phyloP scores from a whole-genome alignment of 805 yeast genomes.

The Teunomyces kruisii region DNA sequence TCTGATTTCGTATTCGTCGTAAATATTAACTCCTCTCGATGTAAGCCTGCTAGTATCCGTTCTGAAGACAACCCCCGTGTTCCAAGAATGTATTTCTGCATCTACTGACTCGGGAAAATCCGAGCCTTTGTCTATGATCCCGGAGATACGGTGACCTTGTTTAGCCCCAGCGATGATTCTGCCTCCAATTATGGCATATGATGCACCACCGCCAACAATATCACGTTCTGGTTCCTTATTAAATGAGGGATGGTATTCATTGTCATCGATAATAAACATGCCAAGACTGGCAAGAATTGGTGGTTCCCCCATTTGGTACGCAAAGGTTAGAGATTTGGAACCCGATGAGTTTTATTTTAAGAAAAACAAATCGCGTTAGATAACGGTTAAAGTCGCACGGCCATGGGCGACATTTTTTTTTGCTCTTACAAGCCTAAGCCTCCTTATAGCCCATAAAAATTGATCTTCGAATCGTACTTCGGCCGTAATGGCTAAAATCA shows the following conservation, averaged over 20 bases:
- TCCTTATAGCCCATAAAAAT: not conserved
- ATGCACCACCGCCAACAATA: conserved; percentile 89
- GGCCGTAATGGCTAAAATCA: too few relatives aligned
- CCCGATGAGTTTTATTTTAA: not conserved
- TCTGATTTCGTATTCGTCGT: conserved; percentile 57
- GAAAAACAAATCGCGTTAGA: not conserved
- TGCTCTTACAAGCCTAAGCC: not conserved
- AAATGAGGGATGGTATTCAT: conserved; percentile 50
- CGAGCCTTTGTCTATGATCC: conserved; percentile 75
- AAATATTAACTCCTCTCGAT: conserved; percentile 79
- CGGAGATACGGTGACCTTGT: conserved; percentile 45
- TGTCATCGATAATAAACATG: conserved; percentile 88
- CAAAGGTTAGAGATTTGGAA: not conserved
- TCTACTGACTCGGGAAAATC: conserved; percentile 64
- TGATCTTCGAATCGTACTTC: too few relatives aligned
- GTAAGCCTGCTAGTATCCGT: conserved; percentile 55
- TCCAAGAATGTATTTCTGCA: conserved; percentile 55
- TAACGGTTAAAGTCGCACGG: not conserved
- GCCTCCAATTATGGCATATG: conserved; percentile 76
- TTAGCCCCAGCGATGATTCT: conserved; percentile 48
- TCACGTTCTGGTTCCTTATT: conserved; percentile 37
- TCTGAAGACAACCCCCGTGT: conserved; percentile 58
- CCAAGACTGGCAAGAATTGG: conserved; percentile 64
- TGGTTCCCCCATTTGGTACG: not conserved
- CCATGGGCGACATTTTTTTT: not conserved